Percentiles rank a stretch among this genome's conserved stretches.
phyloP scores from a whole-genome alignment of 495 filamentous ascomycete genomes.

The Aspergillus haitiensis region DNA sequence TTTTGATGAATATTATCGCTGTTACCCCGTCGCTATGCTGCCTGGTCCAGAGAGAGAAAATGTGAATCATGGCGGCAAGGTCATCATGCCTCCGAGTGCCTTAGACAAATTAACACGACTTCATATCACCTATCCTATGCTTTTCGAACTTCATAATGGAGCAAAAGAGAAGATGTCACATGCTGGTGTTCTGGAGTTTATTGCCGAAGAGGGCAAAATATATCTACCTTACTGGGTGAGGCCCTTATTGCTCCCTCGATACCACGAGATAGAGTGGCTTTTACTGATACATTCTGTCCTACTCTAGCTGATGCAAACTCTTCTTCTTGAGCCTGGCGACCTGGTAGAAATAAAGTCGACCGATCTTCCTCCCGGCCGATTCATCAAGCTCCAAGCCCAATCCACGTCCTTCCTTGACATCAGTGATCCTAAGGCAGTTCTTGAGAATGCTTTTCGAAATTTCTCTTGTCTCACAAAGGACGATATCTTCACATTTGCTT shows the following conservation, averaged over 20 bases:
- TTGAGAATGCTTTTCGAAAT: constrained; percentile 93
- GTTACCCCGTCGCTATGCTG: constrained; percentile 91
- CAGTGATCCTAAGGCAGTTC: constrained; percentile 94
- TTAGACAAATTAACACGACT: constrained; percentile 92
- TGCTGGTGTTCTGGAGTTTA: constrained; percentile 94
- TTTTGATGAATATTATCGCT: constrained; percentile 97
- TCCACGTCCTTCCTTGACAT: constrained; percentile 90
- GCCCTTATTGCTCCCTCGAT: neutral
- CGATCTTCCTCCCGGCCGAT: constrained; percentile 79
- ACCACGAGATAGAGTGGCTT: neutral
- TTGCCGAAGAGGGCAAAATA: constrained; percentile 93
- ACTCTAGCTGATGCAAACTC: constrained; percentile 85
- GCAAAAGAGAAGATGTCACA: constrained; percentile 76
- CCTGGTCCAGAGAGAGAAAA: constrained; percentile 88
- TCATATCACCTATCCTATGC: constrained; percentile 97
- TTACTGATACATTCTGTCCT: constrained; percentile 5
- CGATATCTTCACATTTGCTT: constrained; percentile 91
- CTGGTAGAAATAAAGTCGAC: constrained; percentile 93
- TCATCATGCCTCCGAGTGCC: constrained; percentile 91
- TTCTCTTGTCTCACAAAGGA: constrained; percentile 90
- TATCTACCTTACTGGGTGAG: constrained; percentile 94
- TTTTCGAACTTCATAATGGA: constrained; percentile 92
- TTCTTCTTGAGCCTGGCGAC: constrained; percentile 85
- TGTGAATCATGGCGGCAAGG: constrained; percentile 95
- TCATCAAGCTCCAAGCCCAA: constrained; percentile 96